Base-by-base conservation (phyloP, 768 basidiomycete genomes). In the Gloeopeniophorella convolvens region DNA sequence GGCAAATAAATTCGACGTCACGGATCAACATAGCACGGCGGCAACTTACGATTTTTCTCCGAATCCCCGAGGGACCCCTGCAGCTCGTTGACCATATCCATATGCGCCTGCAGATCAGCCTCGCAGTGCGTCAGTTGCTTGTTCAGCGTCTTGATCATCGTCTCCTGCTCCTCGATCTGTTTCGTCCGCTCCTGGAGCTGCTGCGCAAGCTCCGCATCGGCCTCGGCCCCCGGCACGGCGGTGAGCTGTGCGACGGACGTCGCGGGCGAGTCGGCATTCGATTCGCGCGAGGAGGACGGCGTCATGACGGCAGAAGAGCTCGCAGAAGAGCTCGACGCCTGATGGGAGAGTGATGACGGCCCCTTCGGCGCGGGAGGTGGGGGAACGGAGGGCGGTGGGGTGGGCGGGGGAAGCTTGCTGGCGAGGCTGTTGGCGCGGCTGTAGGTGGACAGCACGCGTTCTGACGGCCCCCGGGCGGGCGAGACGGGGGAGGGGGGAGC, bases 81-180 rank as follows among this genome's bases (percentile, higher is more conserved):
- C 21, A 95, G 74, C 9, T 84, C 88, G 55, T 71, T 76, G 54
- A 92, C 89, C 45, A 92, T 78, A 64, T 95, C 89, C 78, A 92
- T 90, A 62, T 94, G 90, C 23, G 87, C 83, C 59, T 93, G 88
- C 56, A 94, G 72, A 66, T 96, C 92, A 54, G 77, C 79, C 68
- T 96, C 93, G 62, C 90, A 93, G 65, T 95, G 92, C n/a, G 81
- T 82, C 41, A 96, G 65, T 66, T 93, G 91, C 66, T 95, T 93
- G 68, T 92, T 93, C 55, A 96, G 77, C 20, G 88, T 92, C 68
- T 89, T 88, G 70, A 95, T 89, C 85, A 91, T 93, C 43, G 75
- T 79, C 59, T 90, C 86, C 63, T 90, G 86, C 70, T 94, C 91
- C 11, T 81, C 86, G 31, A 92, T 69, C 39, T 78, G 81, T 60